These are phyloP conservation scores for Rhizopogon sp. DNA, from an alignment of 768 basidiomycete genomes.

Conservation along the genomic window DNA sequence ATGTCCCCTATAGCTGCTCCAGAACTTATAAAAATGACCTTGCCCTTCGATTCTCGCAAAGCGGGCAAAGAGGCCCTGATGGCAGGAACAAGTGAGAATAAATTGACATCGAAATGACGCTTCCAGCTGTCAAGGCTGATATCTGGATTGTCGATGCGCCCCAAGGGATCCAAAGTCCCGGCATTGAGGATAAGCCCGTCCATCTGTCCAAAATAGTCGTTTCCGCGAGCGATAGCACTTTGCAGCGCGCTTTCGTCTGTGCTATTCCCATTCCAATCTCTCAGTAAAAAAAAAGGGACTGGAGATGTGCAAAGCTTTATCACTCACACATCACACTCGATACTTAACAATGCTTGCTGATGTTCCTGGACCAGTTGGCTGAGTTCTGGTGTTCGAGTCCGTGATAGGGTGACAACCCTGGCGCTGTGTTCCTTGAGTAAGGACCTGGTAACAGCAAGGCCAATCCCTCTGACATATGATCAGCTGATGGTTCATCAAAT, in stretches of 20 bases:
- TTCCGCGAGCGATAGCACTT: constrained; percentile 50
- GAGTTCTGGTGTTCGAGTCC: constrained; percentile 65
- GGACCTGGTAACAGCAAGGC: constrained; percentile 69
- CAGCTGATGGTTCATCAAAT: constrained; percentile 1
- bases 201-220: constrained; percentile 50
- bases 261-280: constrained; percentile 32
- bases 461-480: constrained; percentile 53
- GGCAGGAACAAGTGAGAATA: constrained; percentile 77
- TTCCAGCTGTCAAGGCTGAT: constrained; percentile 59
- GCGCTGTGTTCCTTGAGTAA: constrained; percentile 60
- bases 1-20: constrained; percentile 71
- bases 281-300: neutral
- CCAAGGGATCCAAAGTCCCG: constrained; percentile 69
- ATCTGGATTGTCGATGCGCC: constrained; percentile 47
- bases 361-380: constrained; percentile 39
- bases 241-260: constrained; percentile 50
- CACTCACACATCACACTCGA: constrained; percentile 77
- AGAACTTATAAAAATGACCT: constrained; percentile 79
- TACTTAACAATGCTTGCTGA: constrained; percentile 38
- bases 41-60: constrained; percentile 63
- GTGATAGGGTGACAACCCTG: constrained; percentile 72
- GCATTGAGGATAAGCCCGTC: constrained; percentile 85
- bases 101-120: constrained; percentile 76
- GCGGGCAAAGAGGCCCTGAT: constrained; percentile 64
- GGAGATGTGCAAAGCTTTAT: neutral